These are phyloP conservation scores for Penicillium nordicum DNA, from an alignment of 2,329 filamentous ascomycete genomes.

Conservation along the genomic window DNA sequence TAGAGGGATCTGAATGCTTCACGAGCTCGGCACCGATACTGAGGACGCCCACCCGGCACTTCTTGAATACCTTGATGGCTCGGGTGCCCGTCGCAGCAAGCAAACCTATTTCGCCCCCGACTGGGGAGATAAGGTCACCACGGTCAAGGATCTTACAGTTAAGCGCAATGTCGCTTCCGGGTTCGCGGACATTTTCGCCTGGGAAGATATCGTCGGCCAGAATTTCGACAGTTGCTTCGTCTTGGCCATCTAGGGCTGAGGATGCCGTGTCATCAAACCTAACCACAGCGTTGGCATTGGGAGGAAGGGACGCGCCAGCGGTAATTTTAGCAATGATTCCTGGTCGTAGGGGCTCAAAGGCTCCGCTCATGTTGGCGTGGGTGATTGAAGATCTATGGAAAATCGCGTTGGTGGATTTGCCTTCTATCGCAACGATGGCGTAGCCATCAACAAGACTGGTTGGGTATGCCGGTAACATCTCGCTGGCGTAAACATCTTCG, in stretches of 20 bases:
- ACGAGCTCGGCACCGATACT: constrained; percentile 96
- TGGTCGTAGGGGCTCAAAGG: constrained; percentile 56
- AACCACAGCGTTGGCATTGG: constrained; percentile 81
- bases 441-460: constrained; percentile 97
- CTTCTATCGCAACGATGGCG: constrained; percentile 80
- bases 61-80: constrained; percentile 67
- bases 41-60: constrained; percentile 76
- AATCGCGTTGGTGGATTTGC: constrained; percentile 84
- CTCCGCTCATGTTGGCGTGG: constrained; percentile 64
- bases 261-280: constrained; percentile 88
- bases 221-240: constrained; percentile 86
- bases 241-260: constrained; percentile 62
- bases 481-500: constrained; percentile 72
- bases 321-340: constrained; percentile 85
- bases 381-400: constrained; percentile 57
- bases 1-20: constrained; percentile 49
- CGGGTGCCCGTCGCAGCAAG: constrained; percentile 76
- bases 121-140: constrained; percentile 75
- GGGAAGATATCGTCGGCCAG: constrained; percentile 69
- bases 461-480: constrained; percentile 83
- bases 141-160: constrained; percentile 68
- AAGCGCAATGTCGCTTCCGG: constrained; percentile 78
- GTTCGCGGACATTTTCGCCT: constrained; percentile 84
- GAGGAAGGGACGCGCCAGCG: constrained; percentile 83
- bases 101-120: constrained; percentile 86